These are phyloP conservation scores for Mycosarcoma mackinlayi DNA, from an alignment of 1,284 basidiomycete genomes.

Conservation along the genomic window DNA sequence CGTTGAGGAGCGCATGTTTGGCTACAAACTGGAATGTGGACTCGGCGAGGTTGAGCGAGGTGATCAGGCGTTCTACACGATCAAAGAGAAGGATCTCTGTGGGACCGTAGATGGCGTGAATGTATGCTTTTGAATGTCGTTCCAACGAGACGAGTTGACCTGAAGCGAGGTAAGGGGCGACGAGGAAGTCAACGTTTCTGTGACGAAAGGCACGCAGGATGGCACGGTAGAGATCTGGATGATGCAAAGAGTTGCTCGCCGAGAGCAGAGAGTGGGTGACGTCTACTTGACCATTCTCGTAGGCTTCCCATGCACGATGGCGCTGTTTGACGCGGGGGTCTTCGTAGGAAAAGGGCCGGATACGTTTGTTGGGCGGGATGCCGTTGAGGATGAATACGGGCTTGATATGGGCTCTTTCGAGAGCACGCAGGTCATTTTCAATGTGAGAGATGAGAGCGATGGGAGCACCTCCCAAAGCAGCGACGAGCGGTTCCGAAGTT, in stretches of 20 bases:
- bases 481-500: constrained; percentile 85
- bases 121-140: constrained; percentile 90
- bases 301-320: constrained; percentile 63
- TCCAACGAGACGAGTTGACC: constrained; percentile 93
- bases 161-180: constrained; percentile 93
- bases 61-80: constrained; percentile 90
- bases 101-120: constrained; percentile 92
- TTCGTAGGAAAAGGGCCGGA: constrained; percentile 60
- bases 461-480: constrained; percentile 92
- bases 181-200: constrained; percentile 92
- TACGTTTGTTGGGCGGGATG: constrained; percentile 55
- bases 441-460: constrained; percentile 76
- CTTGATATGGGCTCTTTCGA: constrained; percentile 92
- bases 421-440: constrained; percentile 86
- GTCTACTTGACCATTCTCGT: constrained; percentile 74
- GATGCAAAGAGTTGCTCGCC: constrained; percentile 73
- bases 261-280: constrained; percentile 85
- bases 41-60: constrained; percentile 73
- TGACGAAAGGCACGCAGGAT: constrained; percentile 93
- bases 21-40: constrained; percentile 81
- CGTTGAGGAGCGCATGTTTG: constrained; percentile 80
- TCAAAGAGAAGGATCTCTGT: constrained; percentile 88
- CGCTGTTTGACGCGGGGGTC: constrained; percentile 61
- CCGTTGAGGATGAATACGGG: constrained; percentile 98
- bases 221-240: constrained; percentile 86